Evolutionary conservation across 73 alveolate species (phyloP).

Genomic region (Uronychia binucleata): DNA sequence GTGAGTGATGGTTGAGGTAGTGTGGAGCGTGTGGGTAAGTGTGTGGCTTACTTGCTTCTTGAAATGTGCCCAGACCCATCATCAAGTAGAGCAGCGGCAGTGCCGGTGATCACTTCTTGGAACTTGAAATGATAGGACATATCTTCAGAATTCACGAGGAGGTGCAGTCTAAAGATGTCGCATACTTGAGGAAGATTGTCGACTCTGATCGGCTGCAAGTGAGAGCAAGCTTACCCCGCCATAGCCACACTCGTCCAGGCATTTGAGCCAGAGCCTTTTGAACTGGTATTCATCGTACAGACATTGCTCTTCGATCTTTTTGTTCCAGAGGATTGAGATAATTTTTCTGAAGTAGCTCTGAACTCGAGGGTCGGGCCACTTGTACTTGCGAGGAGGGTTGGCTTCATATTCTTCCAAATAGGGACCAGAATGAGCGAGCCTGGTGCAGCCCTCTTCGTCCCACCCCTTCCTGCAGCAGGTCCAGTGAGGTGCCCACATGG

Average conservation of each 20-base stretch:
- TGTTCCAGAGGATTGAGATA: slow-evolving; percentile 82
- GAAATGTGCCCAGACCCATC: slow-evolving; percentile 78
- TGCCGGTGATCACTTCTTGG: slow-evolving; percentile 85
- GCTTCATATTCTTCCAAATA: slow-evolving; percentile 70
- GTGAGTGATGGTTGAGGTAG: no score
- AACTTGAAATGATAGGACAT: slow-evolving; percentile 90
- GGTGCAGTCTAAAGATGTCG: slow-evolving; percentile 83
- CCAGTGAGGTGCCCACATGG: slow-evolving; percentile 97
- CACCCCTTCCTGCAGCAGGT: slow-evolving; percentile 97
- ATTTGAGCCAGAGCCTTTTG: slow-evolving; percentile 50
- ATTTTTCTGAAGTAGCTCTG: slow-evolving; percentile 82
- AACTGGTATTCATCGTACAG: slow-evolving; percentile 65
- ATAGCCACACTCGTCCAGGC: slow-evolving; percentile 39
- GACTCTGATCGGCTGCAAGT: slow-evolving; percentile 41
- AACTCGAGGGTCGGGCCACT: slow-evolving; percentile 96
- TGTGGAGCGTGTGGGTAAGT: no score
- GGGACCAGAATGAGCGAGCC: slow-evolving; percentile 90
- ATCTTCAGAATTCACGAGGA: slow-evolving; percentile 91
- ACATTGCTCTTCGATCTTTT: slow-evolving; percentile 68
- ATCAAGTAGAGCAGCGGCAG: slow-evolving; percentile 73
- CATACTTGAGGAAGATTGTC: slow-evolving; percentile 80
- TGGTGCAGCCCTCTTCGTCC: slow-evolving; percentile 91
- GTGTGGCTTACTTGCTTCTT: slow-evolving; percentile 23
- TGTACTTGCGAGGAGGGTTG: slow-evolving; percentile 63
- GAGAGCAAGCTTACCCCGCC: slow-evolving; percentile 48